Conservation (phyloP, 352 stramenopile genomes). For the Phytophthora cactorum region DNA sequence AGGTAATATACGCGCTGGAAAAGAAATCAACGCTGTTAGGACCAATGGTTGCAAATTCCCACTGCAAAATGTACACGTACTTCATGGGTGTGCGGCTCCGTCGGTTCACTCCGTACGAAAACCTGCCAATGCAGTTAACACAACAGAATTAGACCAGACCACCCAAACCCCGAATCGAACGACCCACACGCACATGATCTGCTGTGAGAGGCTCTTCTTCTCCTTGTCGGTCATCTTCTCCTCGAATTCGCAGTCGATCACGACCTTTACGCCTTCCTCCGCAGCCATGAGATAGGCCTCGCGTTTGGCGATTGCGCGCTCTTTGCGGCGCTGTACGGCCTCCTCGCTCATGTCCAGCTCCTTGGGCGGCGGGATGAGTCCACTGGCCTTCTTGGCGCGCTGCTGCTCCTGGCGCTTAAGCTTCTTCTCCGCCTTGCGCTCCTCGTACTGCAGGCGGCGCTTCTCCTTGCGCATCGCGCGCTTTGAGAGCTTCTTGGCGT, state of each 20-base stretch:
- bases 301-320: constrained; percentile 73
- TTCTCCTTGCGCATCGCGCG: constrained; percentile 66
- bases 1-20: constrained; percentile 69
- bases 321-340: constrained; percentile 62
- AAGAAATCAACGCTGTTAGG: neutral
- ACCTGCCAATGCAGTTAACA: constrained; percentile 42
- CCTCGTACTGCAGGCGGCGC: constrained; percentile 68
- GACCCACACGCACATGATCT: constrained; percentile 89
- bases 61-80: constrained; percentile 29
- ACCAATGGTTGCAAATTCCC: neutral
- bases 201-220: constrained; percentile 93
- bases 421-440: constrained; percentile 91
- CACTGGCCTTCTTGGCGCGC: constrained; percentile 38
- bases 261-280: constrained; percentile 81
- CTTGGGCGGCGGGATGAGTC: constrained; percentile 38
- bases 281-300: constrained; percentile 82
- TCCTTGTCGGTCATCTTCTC: constrained; percentile 93
- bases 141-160: neutral
- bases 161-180: neutral
- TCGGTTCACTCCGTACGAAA: constrained; percentile 84
- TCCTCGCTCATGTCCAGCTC: constrained; percentile 85
- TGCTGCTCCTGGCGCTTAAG: constrained; percentile 61
- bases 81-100: constrained; percentile 59
- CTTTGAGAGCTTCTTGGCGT: constrained; percentile 47
- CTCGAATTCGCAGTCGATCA: constrained; percentile 96